Evolutionary conservation across 2,329 filamentous ascomycete species (phyloP).

Genomic region (Penicillium sp.): DNA sequence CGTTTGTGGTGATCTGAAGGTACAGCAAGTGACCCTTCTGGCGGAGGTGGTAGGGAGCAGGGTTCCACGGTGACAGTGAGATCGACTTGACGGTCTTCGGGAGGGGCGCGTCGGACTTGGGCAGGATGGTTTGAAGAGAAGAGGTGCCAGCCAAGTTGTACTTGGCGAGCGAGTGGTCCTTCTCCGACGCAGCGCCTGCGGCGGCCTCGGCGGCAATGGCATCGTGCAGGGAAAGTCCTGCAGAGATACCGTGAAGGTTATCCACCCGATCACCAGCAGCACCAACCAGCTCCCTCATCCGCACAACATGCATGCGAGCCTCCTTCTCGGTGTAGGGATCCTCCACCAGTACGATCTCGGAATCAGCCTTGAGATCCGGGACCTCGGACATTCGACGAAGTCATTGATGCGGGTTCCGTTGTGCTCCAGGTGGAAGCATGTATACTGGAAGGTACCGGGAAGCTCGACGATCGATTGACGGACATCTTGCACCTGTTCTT

Average conservation of each 20-base stretch:
- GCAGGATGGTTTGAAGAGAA: constrained; percentile 65
- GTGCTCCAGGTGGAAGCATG: constrained; percentile 96
- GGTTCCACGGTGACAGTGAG: constrained; percentile 90
- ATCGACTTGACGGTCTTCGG: constrained; percentile 91
- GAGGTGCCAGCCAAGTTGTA: constrained; percentile 72
- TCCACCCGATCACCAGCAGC: constrained; percentile 86
- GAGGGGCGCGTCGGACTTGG: constrained; percentile 58
- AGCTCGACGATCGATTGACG: constrained; percentile 94
- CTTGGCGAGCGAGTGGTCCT: constrained; percentile 57
- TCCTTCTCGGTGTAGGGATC: constrained; percentile 99
- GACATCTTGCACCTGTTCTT: constrained; percentile 96
- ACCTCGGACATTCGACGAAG: constrained; percentile 89
- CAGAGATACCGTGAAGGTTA: constrained; percentile 74
- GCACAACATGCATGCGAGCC: constrained; percentile 86
- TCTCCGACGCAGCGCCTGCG: constrained; percentile 37
- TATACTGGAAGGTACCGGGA: constrained; percentile 90
- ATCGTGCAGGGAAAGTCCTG: constrained; percentile 83
- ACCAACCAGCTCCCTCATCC: constrained; percentile 87
- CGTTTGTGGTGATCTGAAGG: constrained; percentile 79
- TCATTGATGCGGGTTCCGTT: constrained; percentile 88
- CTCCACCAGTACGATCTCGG: constrained; percentile 76
- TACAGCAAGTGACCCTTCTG: constrained; percentile 92
- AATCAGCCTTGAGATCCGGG: constrained; percentile 67
- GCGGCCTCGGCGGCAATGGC: constrained; percentile 54
- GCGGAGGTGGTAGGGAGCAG: constrained; percentile 82